Conservation (phyloP, 1,139 yeast genomes). For the Candida buenavistaensis region DNA sequence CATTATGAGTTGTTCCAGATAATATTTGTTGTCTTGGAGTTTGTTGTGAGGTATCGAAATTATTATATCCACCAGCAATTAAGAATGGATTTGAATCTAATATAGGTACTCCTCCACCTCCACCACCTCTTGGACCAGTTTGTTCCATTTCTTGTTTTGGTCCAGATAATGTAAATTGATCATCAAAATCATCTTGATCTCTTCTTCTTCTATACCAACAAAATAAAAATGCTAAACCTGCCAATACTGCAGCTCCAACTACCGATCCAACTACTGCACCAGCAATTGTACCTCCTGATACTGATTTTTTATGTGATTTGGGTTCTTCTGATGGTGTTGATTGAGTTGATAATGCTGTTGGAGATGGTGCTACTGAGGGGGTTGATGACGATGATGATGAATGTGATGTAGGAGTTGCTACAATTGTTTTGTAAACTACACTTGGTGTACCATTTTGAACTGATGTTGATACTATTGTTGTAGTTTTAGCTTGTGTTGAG, state of each 20-base stretch:
- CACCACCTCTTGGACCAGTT: conserved; percentile 4
- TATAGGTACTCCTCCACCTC: conserved; percentile 8
- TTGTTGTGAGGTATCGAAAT: conserved; percentile 16
- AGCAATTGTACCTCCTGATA: conserved; percentile 69
- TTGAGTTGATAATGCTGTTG: conserved; percentile 14
- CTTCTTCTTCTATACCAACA: conserved; percentile 40
- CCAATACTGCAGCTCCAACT: conserved; percentile 46
- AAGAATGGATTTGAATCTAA: conserved; percentile 25
- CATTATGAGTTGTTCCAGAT: conserved; percentile 1
- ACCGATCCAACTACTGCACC: conserved; percentile 70
- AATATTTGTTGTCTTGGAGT: conserved; percentile 7
- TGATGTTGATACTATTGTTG: conserved; percentile 23
- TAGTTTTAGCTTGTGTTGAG: conserved; percentile 10
- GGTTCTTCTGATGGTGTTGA: conserved; percentile 16
- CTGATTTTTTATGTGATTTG: conserved; percentile 18
- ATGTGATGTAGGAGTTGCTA: conserved; percentile 20
- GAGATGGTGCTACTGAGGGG: conserved; percentile 14
- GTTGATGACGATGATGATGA: conserved; percentile 18
- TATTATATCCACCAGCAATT: conserved; percentile 17
- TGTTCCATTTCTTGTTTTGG: conserved; percentile 21
- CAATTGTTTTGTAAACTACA: conserved; percentile 21
- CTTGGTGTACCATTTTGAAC: conserved; percentile 24
- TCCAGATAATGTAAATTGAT: conserved; percentile 38
- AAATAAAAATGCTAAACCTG: conserved; percentile 39
- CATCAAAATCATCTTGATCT: conserved; percentile 39